Evolutionary conservation across 495 filamentous ascomycete genomes (phyloP), one percentile per base, ranked within the genome.

Genomic region (Neurospora hispaniola): DNA sequence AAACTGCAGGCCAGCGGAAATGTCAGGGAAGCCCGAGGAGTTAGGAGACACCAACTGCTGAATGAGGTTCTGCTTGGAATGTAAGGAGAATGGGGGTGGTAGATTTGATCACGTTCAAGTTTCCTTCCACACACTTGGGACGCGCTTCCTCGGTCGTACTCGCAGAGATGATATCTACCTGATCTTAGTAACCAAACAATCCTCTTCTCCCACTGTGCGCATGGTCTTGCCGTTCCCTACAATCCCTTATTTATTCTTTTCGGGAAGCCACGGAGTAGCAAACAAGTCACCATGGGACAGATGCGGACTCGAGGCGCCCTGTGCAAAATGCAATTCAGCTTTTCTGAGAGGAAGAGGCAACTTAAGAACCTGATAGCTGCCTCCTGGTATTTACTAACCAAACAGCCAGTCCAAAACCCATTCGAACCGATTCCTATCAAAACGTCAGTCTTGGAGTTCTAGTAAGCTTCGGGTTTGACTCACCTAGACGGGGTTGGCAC

Each of bases 401-500:
- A 81, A 81, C 2, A 77, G 0, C 70, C 70, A 73, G 59, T 81
- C 79, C 71, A 80, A 71, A 0, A 72, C 54, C 35, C 73, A 74
- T 8, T 79, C 72, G 48, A 81, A 75, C 1, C 66, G 59, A 38
- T 79, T 82, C 14, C 81, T 82, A 43, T 42, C 2, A 9, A 11
- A 12, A 54, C 16, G 72, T 78, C 70, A 75, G 71, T 18, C 68
- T 54, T 14, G 20, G 5, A 10, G 5, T 1, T 48, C 48, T 23
- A 14, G 11, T 2, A n/a, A 27, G 20, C 3, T 10, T 11, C 18
- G 23, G 18, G 16, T 10, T 41, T 31, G 44, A 78, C 83, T 80
- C 83, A 92, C 91, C 81, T 89, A 5, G 91, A 83, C 5, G 85
- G 87, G 23, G 35, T 73, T 14, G 86, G 83, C 14, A 92, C 83